Evolutionary conservation across 208 protist genomes (phyloP).

Genomic region (Borovskyia barvae): DNA sequence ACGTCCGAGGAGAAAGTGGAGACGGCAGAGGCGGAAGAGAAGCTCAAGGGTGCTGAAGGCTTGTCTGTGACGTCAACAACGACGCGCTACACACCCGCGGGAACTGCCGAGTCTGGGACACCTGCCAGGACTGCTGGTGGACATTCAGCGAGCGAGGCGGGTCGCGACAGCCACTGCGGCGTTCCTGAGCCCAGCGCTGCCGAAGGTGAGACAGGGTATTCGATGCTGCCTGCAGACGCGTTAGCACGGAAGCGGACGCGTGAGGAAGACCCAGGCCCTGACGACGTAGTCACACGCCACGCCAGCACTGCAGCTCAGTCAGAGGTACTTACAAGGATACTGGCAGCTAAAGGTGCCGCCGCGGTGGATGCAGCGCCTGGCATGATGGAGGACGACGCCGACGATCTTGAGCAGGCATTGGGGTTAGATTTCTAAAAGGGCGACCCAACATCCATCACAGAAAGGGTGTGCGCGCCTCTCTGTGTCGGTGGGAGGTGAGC

Average conservation of each 20-base stretch:
- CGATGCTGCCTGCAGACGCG: neutral
- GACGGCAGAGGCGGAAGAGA: neutral
- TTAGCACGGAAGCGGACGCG: constrained; percentile 16
- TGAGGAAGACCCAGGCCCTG: neutral
- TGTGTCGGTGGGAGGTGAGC: too few species aligned
- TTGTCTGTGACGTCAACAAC: constrained; percentile 4
- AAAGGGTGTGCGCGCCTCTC: too few species aligned
- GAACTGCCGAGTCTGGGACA: too few species aligned
- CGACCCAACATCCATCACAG: neutral
- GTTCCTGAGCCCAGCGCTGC: constrained; percentile 2
- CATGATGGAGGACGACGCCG: constrained; percentile 25
- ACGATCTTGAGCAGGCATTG: constrained; percentile 71
- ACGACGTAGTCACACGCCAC: neutral
- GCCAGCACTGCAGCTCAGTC: neutral
- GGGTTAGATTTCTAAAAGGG: constrained; percentile 67
- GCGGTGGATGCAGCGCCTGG: neutral
- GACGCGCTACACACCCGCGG: too few species aligned
- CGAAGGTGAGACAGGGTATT: neutral
- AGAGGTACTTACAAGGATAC: neutral
- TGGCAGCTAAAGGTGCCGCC: neutral
- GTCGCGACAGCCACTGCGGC: neutral
- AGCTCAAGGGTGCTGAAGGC: neutral
- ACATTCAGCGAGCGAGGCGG: neutral
- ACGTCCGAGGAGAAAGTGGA: neutral
- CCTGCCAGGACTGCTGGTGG: neutral